Base-by-base conservation (phyloP, 1,284 basidiomycete species). In the Xerocomus nothofagi region DNA sequence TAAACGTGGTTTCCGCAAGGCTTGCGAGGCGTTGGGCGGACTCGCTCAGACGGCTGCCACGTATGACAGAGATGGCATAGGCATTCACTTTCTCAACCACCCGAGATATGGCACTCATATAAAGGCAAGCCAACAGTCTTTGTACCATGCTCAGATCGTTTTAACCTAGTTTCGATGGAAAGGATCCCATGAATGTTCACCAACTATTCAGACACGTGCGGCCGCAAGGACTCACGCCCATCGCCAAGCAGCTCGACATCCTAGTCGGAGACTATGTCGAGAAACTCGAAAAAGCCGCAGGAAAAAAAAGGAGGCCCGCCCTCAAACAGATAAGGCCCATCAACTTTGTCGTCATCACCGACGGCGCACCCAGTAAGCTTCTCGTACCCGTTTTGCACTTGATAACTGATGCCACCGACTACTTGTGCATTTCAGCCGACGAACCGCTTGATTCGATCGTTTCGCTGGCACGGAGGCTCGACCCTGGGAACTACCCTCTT, bases 321-420 rank as follows among this genome's bases (percentile, higher is more conserved):
- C 44, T 73, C 47, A 61, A 67, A 43, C 53, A 57, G 10, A 67
- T 79, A 6, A 85, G 82, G 58, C 81, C 81, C 0, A 62, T 82
- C 26, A 84, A 84, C 57, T 78, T 75, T 49, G 76, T 86, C 23
- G 64, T 86, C 21, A 72, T 86, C 42, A 86, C 84, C 0, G 84
- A 86, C 55, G 84, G 84, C 12, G 72, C 66, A 17, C 74, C 81
- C 3, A 77, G 81, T 82, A 55, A 52, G 78, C 60, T 24, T 39
- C 30, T 18, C 21, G 1, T 31, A 21, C 21, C 0, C 18, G 20
- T 39, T 34, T 10, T 1, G 6, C 14, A 21, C 8, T n/a, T n/a
- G n/a, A n/a, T n/a, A 0, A 30, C 3, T 5, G 23, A 34, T 5
- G 11, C 6, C 0, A 30, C 32, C 2, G 30, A 50, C 30, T 6